Evolutionary conservation across 768 basidiomycete genomes (phyloP), one percentile per base, ranked within the genome.

Genomic region (Tricholoma sp.): DNA sequence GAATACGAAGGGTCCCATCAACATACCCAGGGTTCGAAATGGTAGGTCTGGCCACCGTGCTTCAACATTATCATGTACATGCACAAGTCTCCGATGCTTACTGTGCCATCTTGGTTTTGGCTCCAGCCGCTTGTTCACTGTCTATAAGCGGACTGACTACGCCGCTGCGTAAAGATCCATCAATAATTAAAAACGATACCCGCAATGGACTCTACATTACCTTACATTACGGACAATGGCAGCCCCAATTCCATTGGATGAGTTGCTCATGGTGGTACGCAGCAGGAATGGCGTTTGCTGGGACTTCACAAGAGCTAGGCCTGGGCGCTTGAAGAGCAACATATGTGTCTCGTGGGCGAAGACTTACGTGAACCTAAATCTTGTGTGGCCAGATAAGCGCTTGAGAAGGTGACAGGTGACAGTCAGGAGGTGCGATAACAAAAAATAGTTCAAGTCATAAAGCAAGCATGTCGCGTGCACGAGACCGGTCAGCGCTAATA

Each of bases 111-210:
- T 43, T 39, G 31, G 11, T 21, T 2, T 24, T 43, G n/a, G 53
- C 53, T 18, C 39, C 53, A 54, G 53, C 53, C 16, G 6, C 21
- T 31, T 16, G 3, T 41, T 31, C n/a, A 45, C 53, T 21, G 43
- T 54, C 53, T 39, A 54, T 22, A 16, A 54, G 43, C 0, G 53
- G 53, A 27, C 39, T 54, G 27, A 54, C 53, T 39, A 54, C 22
- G 7, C 27, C 27, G 27, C 53, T 54, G n/a, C 19, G 27, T 8
- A 12, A 22, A 31, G 37, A 19, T 27, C 37, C 5, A 54, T 54
- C 53, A 31, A n/a, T n/a, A 29, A 6, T 16, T 6, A n/a, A 16
- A 49, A 5, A 49, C 0, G 3, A 49, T n/a, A 9, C 14, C 4
- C 31, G 12, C 22, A 24, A 16, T 8, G 3, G 24, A 4, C 7